Base-by-base conservation (phyloP, 352 stramenopile genomes). In the Saprolegnia diclina region DNA sequence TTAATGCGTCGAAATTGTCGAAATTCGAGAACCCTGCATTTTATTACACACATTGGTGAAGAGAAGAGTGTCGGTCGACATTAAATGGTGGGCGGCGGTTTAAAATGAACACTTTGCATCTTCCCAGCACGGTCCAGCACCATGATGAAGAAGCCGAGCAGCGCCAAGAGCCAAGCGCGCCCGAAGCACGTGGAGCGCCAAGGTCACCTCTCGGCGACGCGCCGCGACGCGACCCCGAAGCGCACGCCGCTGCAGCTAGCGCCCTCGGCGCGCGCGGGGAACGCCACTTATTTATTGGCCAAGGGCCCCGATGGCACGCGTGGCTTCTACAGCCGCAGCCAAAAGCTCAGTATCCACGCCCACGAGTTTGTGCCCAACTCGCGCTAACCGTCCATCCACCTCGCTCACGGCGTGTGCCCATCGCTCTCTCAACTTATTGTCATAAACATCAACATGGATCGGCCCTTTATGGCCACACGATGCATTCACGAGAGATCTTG, bases 261-360 rank as follows among this genome's bases (percentile, higher is more conserved):
- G 35, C 32, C 63, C 10, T 38, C 24, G 13, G 52, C 53, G 38
- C 63, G 42, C 11, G 35, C 63, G 13, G 50, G 7, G 9, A 22
- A 19, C 4, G 63, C 53, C 3, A 24, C 5, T 3, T 69, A 69
- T 69, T 48, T 69, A 45, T 69, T 69, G 63, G 63, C 63, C n/a
- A 69, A 69, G 22, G 63, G 63, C 13, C 63, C 63, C 22, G 63
- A 69, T 46, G 63, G 63, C 13, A 69, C 63, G 18, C 63, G 63
- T 63, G 63, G 63, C 2, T 69, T 69, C 21, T 69, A 69, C 63
- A 69, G 63, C 38, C 63, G 63, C 35, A 69, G 63, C 53, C 45
- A 69, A 61, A 69, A 69, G 53, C 46, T 69, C 4, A 69, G 26
- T 24, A 52, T 52, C 11, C 53, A 69, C n/a, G 63, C 63, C 26